Base-by-base conservation (phyloP, 208 protist genomes). In the Trypanosoma mega region DNA sequence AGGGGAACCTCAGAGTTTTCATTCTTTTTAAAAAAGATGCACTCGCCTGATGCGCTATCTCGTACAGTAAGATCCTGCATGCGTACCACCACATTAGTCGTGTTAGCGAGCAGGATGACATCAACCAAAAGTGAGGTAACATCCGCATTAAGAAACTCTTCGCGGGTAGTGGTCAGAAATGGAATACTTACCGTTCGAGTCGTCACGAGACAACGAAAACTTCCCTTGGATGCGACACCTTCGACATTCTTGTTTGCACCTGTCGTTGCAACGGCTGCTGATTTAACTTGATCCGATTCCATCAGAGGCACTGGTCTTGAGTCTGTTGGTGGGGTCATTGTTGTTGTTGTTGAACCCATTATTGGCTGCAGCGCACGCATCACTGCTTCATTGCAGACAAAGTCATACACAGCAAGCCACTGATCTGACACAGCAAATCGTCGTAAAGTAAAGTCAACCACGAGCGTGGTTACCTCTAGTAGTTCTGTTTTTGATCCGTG, bases 361-460 rank as follows among this genome's bases (percentile, higher is more conserved):
- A 64, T 58, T 7, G 74, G 71, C 14, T 62, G 51, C 52, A 77
- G 74, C 18, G 80, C 89, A 5, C 56, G 47, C 43, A 76, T 24
- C 11, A 93, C 74, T 2, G 67, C 63, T 64, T 92, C 84, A 66
- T 92, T 90, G 64, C 75, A 87, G 41, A 89, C 56, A 51, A 80
- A 77, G 54, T 96, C 87, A 68, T 87, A 84, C 30, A 93, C 53
- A 30, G 65, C 72, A 41, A 92, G 72, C 90, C 90, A 96, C 71
- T 92, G 86, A 51, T 87, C 80, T 6, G 86, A 91, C 18, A 96
- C 58, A 37, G 86, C 80, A 39, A 96, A 81, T n/a, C 85, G 84
- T 49, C 76, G 65, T 29, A 96, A 68, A 20, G 86, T 90, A 45
- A 96, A 92, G 31, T 88, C 78, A 36, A 86, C 58, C 2, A 82